Percentiles rank a stretch among this genome's conserved stretches.
phyloP scores from a whole-genome alignment of 768 basidiomycete genomes.

The Lactifluus hygrophoroides region DNA sequence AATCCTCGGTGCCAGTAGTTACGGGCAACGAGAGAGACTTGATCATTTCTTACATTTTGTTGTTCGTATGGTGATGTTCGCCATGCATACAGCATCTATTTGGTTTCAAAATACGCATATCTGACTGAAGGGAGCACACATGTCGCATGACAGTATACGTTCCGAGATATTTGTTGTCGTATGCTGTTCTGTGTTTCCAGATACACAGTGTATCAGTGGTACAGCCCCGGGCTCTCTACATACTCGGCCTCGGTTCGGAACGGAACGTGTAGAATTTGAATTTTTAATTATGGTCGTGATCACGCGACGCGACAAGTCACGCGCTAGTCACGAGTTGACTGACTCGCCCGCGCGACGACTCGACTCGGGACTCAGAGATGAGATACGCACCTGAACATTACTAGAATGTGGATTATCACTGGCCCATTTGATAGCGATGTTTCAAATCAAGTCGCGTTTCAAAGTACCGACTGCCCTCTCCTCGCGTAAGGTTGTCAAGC shows the following conservation, averaged over 20 bases:
- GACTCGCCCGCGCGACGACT: neutral
- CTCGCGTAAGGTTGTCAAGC: neutral
- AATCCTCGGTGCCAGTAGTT: too few species aligned
- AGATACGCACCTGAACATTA: too few species aligned
- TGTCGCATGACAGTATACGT: too few species aligned
- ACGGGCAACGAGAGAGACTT: too few species aligned
- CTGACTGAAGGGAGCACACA: too few species aligned
- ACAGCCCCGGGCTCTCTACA: too few species aligned
- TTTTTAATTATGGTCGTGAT: neutral
- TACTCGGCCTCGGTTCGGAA: too few species aligned
- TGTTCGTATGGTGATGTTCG: neutral
- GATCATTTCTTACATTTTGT: too few species aligned
- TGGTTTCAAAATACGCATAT: too few species aligned
- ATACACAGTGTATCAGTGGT: neutral
- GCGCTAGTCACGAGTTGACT: neutral
- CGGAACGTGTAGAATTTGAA: too few species aligned
- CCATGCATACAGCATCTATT: too few species aligned
- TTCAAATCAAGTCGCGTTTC: conserved; percentile 29
- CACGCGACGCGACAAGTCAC: neutral
- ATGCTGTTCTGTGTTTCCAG: neutral
- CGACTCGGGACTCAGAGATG: neutral
- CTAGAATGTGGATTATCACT: conserved; percentile 50
- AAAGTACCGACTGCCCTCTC: conserved; percentile 33
- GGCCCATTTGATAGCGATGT: conserved; percentile 46
- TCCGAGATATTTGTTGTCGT: too few species aligned